Evolutionary conservation across 345 rosid species (phyloP).

Genomic region (Salix exigua): DNA sequence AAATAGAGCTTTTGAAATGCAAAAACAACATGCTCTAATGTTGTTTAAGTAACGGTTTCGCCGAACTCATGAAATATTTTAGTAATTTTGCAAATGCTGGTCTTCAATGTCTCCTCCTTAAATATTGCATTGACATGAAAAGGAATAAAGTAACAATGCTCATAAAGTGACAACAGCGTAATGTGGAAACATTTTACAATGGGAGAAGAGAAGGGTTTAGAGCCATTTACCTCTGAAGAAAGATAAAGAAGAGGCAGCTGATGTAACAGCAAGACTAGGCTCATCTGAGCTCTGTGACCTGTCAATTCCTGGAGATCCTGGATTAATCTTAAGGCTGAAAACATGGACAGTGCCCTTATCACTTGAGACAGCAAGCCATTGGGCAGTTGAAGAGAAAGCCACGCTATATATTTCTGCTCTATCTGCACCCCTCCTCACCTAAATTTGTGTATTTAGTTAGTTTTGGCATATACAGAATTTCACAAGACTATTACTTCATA

Average conservation of each 20-base stretch:
- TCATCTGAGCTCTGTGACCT: constrained; percentile 36
- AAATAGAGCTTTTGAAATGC: no score
- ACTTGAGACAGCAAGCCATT: constrained; percentile 95
- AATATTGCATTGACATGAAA: no score
- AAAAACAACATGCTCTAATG: no score
- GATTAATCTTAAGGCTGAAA: constrained; percentile 74
- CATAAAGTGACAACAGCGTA: neutral
- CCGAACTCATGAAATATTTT: neutral
- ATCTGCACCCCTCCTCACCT: constrained; percentile 99
- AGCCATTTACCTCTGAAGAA: constrained; percentile 63
- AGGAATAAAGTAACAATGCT: neutral
- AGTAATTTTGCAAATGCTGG: no score
- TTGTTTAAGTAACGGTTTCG: neutral
- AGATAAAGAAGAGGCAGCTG: constrained; percentile 60
- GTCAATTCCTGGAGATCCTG: constrained; percentile 48
- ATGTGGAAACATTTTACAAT: neutral
- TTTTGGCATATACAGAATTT: neutral
- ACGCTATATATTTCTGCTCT: constrained; percentile 95
- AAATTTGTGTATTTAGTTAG: neutral
- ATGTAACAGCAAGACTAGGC: constrained; percentile 19
- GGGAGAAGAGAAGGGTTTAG: neutral
- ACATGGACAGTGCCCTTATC: constrained; percentile 98
- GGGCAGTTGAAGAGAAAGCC: constrained; percentile 84
- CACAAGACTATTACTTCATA: neutral
- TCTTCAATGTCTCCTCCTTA: no score